phyloP scores from a whole-genome alignment of 2,329 filamentous ascomycete genomes.

The Amylocarpus encephaloides region DNA sequence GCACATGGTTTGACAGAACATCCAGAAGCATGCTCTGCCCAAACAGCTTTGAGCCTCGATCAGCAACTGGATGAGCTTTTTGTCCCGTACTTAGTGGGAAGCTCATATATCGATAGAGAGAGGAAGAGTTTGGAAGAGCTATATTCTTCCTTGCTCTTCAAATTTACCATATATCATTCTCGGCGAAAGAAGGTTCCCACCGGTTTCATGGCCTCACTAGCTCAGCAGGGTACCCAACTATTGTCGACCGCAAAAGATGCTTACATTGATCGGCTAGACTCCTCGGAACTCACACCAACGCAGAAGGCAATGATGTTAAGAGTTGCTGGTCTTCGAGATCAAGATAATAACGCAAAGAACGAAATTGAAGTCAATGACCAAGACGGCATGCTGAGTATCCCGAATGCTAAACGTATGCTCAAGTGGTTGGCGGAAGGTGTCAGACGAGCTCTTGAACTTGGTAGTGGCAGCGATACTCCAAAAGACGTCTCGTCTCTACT shows the following conservation, averaged over 20 bases:
- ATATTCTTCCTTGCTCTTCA: slow-evolving; percentile 89
- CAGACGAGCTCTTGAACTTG: slow-evolving; percentile 83
- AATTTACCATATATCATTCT: slow-evolving; percentile 93
- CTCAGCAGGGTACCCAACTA: slow-evolving; percentile 83
- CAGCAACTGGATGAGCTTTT: slow-evolving; percentile 74
- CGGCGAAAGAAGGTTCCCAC: slow-evolving; percentile 80
- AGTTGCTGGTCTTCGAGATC: slow-evolving; percentile 74
- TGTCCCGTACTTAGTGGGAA: slow-evolving; percentile 61
- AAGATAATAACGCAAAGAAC: slow-evolving; percentile 63
- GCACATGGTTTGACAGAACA: slow-evolving; percentile 91
- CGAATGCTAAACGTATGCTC: slow-evolving; percentile 95
- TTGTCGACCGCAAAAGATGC: slow-evolving; percentile 83
- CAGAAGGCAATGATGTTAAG: slow-evolving; percentile 87
- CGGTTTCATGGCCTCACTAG: slow-evolving; percentile 86
- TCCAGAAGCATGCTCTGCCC: slow-evolving; percentile 81
- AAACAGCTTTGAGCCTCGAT: slow-evolving; percentile 70
- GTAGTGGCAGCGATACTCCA: slow-evolving; percentile 77
- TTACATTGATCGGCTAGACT: slow-evolving; percentile 83
- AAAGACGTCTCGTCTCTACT: slow-evolving; percentile 87
- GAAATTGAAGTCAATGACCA: slow-evolving; percentile 89
- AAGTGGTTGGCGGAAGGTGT: slow-evolving; percentile 97
- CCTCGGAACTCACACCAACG: slow-evolving; percentile 77
- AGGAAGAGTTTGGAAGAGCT: slow-evolving; percentile 67
- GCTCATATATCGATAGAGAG: slow-evolving; percentile 65
- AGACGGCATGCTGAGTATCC: slow-evolving; percentile 74